Conservation (phyloP, 2,329 filamentous ascomycete genomes). For the Monosporascus sp. region DNA sequence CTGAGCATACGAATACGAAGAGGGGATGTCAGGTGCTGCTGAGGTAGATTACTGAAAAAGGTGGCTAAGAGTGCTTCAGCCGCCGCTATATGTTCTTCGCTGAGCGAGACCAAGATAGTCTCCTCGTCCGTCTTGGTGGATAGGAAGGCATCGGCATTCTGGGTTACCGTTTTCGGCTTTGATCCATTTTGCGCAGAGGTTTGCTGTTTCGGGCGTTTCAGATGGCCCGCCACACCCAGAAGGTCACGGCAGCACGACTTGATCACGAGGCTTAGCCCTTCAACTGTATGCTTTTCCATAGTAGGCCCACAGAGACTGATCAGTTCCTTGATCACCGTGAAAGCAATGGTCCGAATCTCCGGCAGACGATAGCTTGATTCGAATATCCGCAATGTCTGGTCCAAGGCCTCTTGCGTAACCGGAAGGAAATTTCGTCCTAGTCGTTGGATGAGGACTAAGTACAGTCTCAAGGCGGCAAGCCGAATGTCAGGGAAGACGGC, state of each 20-base stretch:
- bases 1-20: slow-evolving; percentile 74
- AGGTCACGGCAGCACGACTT: slow-evolving; percentile 72
- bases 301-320: slow-evolving; percentile 60
- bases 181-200: slow-evolving; percentile 32
- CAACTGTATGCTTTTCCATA: slow-evolving; percentile 60
- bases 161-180: slow-evolving; percentile 38
- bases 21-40: slow-evolving; percentile 63
- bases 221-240: slow-evolving; percentile 47
- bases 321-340: slow-evolving; percentile 53
- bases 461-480: slow-evolving; percentile 60
- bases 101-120: slow-evolving; percentile 28
- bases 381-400: slow-evolving; percentile 70
- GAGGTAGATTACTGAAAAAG: slow-evolving; percentile 59
- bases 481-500: slow-evolving; percentile 70
- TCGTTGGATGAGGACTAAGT: slow-evolving; percentile 52
- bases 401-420: slow-evolving; percentile 59
- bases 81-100: slow-evolving; percentile 45
- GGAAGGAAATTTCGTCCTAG: slow-evolving; percentile 55
- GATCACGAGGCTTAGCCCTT: slow-evolving; percentile 57
- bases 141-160: slow-evolving; percentile 72
- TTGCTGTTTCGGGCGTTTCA: slow-evolving; percentile 35
- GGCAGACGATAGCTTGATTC: slow-evolving; percentile 48
- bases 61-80: slow-evolving; percentile 59
- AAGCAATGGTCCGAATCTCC: slow-evolving; percentile 55
- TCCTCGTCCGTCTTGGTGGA: slow-evolving; percentile 33